Evolutionary conservation across 2,329 filamentous ascomycete genomes (phyloP).

Genomic region (Neophaeococcomyces aloes): DNA sequence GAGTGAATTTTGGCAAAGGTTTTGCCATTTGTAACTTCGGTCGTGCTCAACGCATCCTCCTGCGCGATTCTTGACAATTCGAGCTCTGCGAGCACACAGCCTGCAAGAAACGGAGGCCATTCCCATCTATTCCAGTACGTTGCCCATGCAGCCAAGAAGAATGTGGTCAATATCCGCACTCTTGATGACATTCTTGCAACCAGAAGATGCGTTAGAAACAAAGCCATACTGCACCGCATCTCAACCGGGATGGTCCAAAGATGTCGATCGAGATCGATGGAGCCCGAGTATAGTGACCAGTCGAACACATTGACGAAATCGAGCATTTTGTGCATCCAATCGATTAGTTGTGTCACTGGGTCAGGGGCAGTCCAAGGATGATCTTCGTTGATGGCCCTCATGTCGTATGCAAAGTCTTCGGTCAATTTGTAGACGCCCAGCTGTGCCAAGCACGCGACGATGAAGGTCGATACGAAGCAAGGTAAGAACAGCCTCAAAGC

Average conservation of each 20-base stretch:
- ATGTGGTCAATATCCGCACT: neutral
- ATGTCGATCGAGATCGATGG: constrained; percentile 13
- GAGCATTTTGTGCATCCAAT: constrained; percentile 17
- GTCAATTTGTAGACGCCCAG: constrained; percentile 17
- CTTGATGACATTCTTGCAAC: constrained; percentile 5
- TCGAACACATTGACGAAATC: constrained; percentile 19
- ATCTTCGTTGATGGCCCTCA: constrained; percentile 14
- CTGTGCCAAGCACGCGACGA: constrained; percentile 22
- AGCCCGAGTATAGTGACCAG: constrained; percentile 17
- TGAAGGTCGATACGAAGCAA: constrained; percentile 30
- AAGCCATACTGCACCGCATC: constrained; percentile 6
- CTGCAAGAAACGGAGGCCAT: constrained; percentile 31
- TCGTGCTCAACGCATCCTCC: constrained; percentile 12
- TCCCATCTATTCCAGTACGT: constrained; percentile 33
- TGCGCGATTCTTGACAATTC: constrained; percentile 29
- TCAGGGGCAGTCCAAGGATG: constrained; percentile 12
- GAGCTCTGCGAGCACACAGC: constrained; percentile 32
- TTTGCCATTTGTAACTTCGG: neutral
- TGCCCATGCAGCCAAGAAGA: constrained; percentile 9
- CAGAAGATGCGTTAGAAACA: constrained; percentile 5
- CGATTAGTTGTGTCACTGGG: constrained; percentile 13
- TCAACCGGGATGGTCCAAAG: constrained; percentile 9
- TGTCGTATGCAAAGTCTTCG: constrained; percentile 15
- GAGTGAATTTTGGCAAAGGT: neutral
- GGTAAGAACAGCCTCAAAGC: constrained; percentile 36